Percentiles rank a stretch among this genome's conserved stretches.
Evolutionary conservation across 352 stramenopile genomes (phyloP).

Genomic region (Phytophthora cajani): DNA sequence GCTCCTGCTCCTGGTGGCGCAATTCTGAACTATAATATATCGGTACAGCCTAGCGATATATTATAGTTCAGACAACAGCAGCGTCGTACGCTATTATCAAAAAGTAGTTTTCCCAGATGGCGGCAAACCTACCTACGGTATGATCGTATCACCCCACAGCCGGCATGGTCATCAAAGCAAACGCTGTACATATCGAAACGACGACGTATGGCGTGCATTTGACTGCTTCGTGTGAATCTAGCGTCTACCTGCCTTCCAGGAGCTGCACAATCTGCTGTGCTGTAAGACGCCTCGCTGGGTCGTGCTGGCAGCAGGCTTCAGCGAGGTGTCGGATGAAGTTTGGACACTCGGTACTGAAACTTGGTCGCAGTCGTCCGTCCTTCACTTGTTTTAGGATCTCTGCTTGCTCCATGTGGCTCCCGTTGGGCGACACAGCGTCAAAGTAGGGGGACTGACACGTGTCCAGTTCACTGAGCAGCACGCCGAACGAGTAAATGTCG

Average conservation of each 20-base stretch:
- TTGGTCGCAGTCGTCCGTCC: conserved; percentile 43
- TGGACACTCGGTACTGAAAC: conserved; percentile 50
- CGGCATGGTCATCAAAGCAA: neutral
- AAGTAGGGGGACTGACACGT: conserved; percentile 26
- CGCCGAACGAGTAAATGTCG: conserved; percentile 69
- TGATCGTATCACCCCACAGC: neutral
- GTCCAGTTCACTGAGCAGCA: conserved; percentile 56
- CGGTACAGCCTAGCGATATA: too few species aligned
- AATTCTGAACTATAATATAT: neutral
- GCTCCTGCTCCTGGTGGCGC: conserved; percentile 2
- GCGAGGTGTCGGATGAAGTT: conserved; percentile 46
- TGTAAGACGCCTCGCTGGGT: conserved; percentile 42
- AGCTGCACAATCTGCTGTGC: conserved; percentile 52
- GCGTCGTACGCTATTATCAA: too few species aligned
- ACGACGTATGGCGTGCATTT: too few species aligned
- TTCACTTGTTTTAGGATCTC: conserved; percentile 20
- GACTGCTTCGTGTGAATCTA: neutral
- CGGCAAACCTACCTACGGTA: neutral
- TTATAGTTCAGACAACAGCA: too few species aligned
- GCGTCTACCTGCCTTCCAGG: conserved; percentile 34
- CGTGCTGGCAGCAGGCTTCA: conserved; percentile 44
- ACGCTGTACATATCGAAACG: neutral
- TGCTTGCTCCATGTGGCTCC: conserved; percentile 4
- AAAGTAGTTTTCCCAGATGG: neutral
- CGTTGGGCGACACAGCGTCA: conserved; percentile 17